Evolutionary conservation across 257 asterid species (phyloP), one percentile per base, ranked within the genome.

Genomic region (Coffea eugenioides): DNA sequence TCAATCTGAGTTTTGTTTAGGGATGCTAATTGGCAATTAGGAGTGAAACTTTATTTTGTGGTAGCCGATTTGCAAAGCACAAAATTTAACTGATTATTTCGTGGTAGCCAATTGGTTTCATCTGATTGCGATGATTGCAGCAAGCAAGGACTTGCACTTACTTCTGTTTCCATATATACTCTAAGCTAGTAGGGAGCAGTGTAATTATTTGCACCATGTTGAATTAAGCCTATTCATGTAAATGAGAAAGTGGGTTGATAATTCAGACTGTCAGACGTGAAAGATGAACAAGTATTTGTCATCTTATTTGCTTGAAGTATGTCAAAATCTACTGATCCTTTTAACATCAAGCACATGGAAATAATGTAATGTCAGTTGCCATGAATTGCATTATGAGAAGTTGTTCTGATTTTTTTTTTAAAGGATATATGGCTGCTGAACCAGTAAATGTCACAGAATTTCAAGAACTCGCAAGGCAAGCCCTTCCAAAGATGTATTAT

Each of bases 401-500:
- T 46, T 73, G 36, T 65, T 36, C 16, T 43, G 5, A 20, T 45
- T 1, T 34, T 14, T 21, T 71, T n/a, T 80, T 46, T 79, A 74
- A 81, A 85, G 88, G 79, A 34, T 3, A 81, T 75, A 91, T 91
- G 93, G 87, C 84, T 31, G 66, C 69, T 79, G 93, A 88, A 83
- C 83, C 84, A 8, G 88, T 88, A 36, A 89, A 84, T 70, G 83
- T 87, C 43, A 78, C 66, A 41, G 94, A 86, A 73, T 91, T 84
- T 85, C 83, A 89, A 86, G 88, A 90, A 69, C 92, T 91, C 10
- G 94, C 94, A 34, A 84, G 83, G 83, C 72, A 79, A 82, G 91
- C 86, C 73, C 92, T 91, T 80, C 93, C 97, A 45, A 91, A 91
- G 87, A 88, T 88, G 93, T 86, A 80, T 80, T 90, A 86, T 69